Base-by-base conservation (phyloP, 345 rosid species). In the Jatropha curcas region DNA sequence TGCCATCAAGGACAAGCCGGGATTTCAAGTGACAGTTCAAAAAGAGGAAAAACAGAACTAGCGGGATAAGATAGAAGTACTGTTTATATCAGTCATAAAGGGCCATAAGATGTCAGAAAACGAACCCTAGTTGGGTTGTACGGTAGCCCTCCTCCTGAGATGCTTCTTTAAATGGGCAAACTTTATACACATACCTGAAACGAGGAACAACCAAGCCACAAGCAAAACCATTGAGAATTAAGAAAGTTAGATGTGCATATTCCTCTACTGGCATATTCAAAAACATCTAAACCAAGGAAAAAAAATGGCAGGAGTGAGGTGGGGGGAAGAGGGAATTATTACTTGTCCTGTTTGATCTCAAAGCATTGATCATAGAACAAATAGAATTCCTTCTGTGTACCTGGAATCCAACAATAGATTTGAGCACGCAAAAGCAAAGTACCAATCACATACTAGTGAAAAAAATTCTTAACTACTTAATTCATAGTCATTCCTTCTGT, bases 131-230 rank as follows among this genome's bases (percentile, higher is more conserved):
- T 37, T 39, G 50, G 67, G 67, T 62, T 62, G 22, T 62, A 37
- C n/a, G 67, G 30, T 37, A 12, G 67, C 28, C 67, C 67, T 62
- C 67, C 45, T 62, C 50, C 67, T 62, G 67, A 13, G 17, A 2
- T 62, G 67, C 67, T 62, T 62, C 67, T 62, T 62, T 62, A 22
- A 62, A 62, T 62, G 67, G 67, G 50, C 67, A 62, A 62, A 62
- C 67, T 35, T 62, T 62, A 35, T 62, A 62, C 25, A 37, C 30
- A 62, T 62, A 62, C 50, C 67, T 62, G 67, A 62, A 35, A 62
- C n/a, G 39, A 67, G 51, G 58, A 50, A 67, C 24, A 67, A 6
- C 39, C 5, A 51, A 51, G 58, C 16, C 59, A 50, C 10, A 31
- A 50, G 27, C 7, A 20, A 27, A 45, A 31, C 64, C 65, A 24